These are phyloP conservation scores for Carex scoparia DNA, from an alignment of 176 grass and related monocot species.

Conservation along the genomic window DNA sequence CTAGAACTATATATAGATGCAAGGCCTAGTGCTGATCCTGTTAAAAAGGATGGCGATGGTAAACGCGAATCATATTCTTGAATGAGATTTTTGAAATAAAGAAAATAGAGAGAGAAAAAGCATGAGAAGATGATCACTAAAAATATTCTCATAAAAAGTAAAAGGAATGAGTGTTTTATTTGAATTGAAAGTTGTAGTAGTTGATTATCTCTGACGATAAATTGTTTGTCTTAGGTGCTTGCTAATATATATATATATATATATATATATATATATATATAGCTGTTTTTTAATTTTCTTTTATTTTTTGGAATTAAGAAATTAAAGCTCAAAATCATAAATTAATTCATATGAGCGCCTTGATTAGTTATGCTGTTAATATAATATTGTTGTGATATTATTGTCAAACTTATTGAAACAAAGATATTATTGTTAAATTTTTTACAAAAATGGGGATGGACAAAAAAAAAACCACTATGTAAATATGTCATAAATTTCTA, in stretches of 20 bases:
- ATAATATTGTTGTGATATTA: too few relatives aligned
- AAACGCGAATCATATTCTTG: conserved; percentile 44
- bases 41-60: background rate
- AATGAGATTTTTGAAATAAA: conserved; percentile 1
- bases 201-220: background rate
- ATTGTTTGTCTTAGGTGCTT: background rate
- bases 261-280: too few relatives aligned
- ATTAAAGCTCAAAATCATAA: background rate
- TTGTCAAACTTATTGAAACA: too few relatives aligned
- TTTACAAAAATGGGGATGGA: too few relatives aligned
- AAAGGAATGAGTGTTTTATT: conserved; percentile 29
- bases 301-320: background rate
- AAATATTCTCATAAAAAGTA: conserved; percentile 46
- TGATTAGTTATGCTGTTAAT: too few relatives aligned
- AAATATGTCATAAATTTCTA: too few relatives aligned
- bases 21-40: background rate
- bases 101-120: conserved; percentile 34
- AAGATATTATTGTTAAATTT: too few relatives aligned
- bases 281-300: background rate
- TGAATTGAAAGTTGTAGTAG: conserved; percentile 2
- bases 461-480: too few relatives aligned
- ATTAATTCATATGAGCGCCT: too few relatives aligned
- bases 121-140: conserved; percentile 28
- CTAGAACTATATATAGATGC: conserved; percentile 22
- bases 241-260: too few relatives aligned